phyloP scores from a whole-genome alignment of 192 early-diverging fungal genomes.

The Backusella morwellensis region DNA sequence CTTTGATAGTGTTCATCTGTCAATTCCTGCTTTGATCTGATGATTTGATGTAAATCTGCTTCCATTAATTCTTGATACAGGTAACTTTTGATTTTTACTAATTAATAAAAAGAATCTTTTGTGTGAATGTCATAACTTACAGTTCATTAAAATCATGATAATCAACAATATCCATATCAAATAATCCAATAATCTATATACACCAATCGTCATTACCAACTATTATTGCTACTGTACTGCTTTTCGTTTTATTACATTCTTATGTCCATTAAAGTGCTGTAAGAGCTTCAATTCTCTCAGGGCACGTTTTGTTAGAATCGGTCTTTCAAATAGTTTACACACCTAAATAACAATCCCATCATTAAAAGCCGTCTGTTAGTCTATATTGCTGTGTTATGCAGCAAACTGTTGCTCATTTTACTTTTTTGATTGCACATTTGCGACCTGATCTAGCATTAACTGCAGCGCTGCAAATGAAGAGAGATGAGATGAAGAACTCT shows the following conservation, averaged over 20 bases:
- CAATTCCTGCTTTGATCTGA: constrained; percentile 73
- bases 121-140: constrained; percentile 13
- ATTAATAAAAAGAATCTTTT: background rate
- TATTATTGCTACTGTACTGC: background rate
- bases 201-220: background rate
- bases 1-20: constrained; percentile 90
- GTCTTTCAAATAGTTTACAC: constrained; percentile 77
- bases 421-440: constrained; percentile 10
- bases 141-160: constrained; percentile 76
- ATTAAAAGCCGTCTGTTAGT: background rate
- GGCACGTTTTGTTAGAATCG: constrained; percentile 89
- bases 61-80: constrained; percentile 81
- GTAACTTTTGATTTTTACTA: constrained; percentile 30
- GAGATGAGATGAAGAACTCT: too few relatives aligned
- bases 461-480: constrained; percentile 1
- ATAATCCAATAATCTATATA: constrained; percentile 68
- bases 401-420: constrained; percentile 64
- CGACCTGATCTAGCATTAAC: background rate
- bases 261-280: constrained; percentile 93
- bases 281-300: constrained; percentile 94
- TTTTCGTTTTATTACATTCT: constrained; percentile 56
- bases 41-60: constrained; percentile 40
- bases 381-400: constrained; percentile 34
- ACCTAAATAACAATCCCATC: constrained; percentile 2
- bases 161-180: constrained; percentile 79